These are phyloP conservation scores for Croton laevigatus DNA, from an alignment of 441 rosid genomes.

Conservation along the genomic window DNA sequence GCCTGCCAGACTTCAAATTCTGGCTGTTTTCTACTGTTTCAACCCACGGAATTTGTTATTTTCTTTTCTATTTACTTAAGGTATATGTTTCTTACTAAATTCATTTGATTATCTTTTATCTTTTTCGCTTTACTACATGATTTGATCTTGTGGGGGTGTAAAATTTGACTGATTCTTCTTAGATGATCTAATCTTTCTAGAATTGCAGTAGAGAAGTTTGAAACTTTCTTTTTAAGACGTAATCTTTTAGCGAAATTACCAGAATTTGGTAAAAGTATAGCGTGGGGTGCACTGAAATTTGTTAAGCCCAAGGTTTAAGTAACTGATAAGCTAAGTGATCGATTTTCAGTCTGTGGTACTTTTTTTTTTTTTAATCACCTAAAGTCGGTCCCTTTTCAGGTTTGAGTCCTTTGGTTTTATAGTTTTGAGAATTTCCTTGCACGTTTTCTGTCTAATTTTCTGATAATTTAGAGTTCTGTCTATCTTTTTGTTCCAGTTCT, in stretches of 20 bases:
- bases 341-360: neutral
- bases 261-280: neutral
- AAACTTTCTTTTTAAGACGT: neutral
- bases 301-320: neutral
- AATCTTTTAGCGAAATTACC: neutral
- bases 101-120: neutral
- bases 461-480: neutral
- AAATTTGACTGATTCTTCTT: neutral
- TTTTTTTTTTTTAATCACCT: neutral
- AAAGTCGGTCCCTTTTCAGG: neutral
- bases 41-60: neutral
- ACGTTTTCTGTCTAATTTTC: neutral
- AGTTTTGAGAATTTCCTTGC: neutral
- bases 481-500: neutral
- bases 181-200: neutral
- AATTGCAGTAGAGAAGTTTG: too few species aligned
- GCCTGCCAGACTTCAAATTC: slow-evolving; percentile 1
- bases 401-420: neutral
- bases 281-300: neutral
- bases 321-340: slow-evolving; percentile 13
- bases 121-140: neutral
- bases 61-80: slow-evolving; percentile 7
- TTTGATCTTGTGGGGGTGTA: neutral
- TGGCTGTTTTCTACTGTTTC: neutral
- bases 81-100: neutral